Percentiles rank a stretch among this genome's conserved stretches.
Conservation (phyloP, 108 stramenopile species). For the Cyclotella atomus region DNA sequence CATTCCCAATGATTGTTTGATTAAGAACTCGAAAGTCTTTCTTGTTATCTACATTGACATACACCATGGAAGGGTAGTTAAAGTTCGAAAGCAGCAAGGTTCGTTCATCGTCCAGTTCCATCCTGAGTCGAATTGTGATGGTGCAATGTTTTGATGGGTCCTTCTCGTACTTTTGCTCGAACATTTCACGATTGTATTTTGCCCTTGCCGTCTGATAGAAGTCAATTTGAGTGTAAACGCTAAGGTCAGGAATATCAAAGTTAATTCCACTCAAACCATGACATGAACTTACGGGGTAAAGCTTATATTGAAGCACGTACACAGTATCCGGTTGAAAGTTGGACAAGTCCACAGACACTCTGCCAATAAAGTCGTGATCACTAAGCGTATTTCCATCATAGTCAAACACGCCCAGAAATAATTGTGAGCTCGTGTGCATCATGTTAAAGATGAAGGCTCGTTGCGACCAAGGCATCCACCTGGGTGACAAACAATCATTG, state of each 20-base stretch:
- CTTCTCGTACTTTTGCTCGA: constrained; percentile 7
- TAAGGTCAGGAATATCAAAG: background rate
- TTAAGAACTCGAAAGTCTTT: constrained; percentile 74
- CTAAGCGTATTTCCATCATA: constrained; percentile 52
- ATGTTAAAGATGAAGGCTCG: constrained; percentile 80
- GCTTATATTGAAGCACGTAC: constrained; percentile 66
- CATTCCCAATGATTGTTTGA: constrained; percentile 63
- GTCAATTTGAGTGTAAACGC: background rate
- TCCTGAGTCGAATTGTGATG: constrained; percentile 47
- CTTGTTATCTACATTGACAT: constrained; percentile 66
- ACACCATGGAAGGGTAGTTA: constrained; percentile 52
- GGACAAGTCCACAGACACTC: constrained; percentile 70
- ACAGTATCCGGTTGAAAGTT: constrained; percentile 66
- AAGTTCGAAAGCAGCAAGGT: constrained; percentile 54
- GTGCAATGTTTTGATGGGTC: constrained; percentile 15
- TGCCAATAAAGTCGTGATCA: constrained; percentile 75
- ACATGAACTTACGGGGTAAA: constrained; percentile 56
- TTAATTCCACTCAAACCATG: background rate
- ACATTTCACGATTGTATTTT: constrained; percentile 19
- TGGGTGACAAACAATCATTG: constrained; percentile 74
- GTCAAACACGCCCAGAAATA: constrained; percentile 80
- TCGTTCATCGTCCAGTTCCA: constrained; percentile 68
- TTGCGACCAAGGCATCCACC: constrained; percentile 81
- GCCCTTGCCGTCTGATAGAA: constrained; percentile 16
- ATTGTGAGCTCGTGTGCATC: constrained; percentile 64